phyloP scores from a whole-genome alignment of 345 rosid genomes.

The Acer negundo region DNA sequence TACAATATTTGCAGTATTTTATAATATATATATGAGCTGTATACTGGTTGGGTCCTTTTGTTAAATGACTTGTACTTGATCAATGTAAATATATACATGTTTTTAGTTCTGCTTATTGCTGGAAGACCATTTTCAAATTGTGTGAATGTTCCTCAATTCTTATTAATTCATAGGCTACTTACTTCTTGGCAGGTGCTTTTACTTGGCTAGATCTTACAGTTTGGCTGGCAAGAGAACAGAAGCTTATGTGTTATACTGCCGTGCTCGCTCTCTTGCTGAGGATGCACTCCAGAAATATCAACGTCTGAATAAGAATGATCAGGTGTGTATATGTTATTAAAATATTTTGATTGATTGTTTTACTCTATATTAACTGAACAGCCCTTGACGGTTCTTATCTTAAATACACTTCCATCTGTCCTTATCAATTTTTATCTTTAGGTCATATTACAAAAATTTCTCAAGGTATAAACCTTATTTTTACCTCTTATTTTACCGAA shows the following conservation, averaged over 20 bases:
- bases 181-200: slow-evolving; percentile 76
- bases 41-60: not conserved
- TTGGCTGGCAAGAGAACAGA: slow-evolving; percentile 89
- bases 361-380: not conserved
- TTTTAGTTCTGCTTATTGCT: not conserved
- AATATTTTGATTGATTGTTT: not conserved
- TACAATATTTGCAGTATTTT: not conserved
- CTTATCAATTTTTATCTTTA: not conserved
- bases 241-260: slow-evolving; percentile 76
- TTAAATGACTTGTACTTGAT: not conserved
- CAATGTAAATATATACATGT: not conserved
- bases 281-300: slow-evolving; percentile 62
- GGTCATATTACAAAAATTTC: slow-evolving; percentile 2
- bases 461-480: not conserved
- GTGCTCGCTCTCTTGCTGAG: slow-evolving; percentile 77
- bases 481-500: not conserved
- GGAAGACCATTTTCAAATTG: not conserved
- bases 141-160: not conserved
- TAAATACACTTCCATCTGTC: not conserved
- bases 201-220: slow-evolving; percentile 88
- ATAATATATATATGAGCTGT: not conserved
- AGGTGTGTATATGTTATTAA: slow-evolving; percentile 42
- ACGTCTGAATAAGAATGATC: slow-evolving; percentile 39
- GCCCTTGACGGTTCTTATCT: not conserved
- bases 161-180: slow-evolving; percentile 17